Evolutionary conservation across 2,329 filamentous ascomycete species (phyloP).

Genomic region (Graphium sp.): DNA sequence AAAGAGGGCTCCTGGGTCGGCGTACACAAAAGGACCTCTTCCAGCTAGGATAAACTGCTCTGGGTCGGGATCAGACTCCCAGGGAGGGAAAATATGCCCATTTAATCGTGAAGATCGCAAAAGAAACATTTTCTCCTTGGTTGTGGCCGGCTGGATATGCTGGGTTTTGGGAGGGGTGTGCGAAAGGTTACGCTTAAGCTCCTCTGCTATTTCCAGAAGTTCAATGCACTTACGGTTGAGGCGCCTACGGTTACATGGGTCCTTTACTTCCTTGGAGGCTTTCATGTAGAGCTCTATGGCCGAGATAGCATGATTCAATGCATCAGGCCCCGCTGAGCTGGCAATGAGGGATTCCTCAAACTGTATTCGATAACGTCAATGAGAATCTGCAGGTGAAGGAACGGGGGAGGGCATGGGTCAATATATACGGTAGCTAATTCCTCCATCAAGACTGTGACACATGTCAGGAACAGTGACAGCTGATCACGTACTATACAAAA

Average conservation of each 20-base stretch:
- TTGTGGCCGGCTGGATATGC: constrained; percentile 44
- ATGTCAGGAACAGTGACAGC: no score
- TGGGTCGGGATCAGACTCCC: constrained; percentile 46
- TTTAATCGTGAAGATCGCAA: constrained; percentile 66
- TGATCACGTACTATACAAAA: no score
- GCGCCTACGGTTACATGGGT: constrained; percentile 44
- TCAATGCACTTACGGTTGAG: constrained; percentile 53
- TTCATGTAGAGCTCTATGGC: constrained; percentile 72
- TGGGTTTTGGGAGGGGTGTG: constrained; percentile 10
- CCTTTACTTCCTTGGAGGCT: constrained; percentile 45
- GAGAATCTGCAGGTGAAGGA: background rate
- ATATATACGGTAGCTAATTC: no score
- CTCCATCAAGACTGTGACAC: no score
- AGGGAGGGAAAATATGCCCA: constrained; percentile 70
- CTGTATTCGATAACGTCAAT: constrained; percentile 9
- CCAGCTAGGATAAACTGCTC: constrained; percentile 49
- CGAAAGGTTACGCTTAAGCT: constrained; percentile 41
- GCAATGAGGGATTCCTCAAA: constrained; percentile 19
- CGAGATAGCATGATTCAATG: constrained; percentile 57
- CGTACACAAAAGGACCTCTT: no score
- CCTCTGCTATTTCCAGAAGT: constrained; percentile 56
- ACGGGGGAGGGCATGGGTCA: no score
- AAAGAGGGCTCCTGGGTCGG: no score
- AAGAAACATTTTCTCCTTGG: constrained; percentile 59
- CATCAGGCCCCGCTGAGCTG: constrained; percentile 28